Conservation (phyloP, 306 rosid genomes). For the Adenanthera pavonina region DNA sequence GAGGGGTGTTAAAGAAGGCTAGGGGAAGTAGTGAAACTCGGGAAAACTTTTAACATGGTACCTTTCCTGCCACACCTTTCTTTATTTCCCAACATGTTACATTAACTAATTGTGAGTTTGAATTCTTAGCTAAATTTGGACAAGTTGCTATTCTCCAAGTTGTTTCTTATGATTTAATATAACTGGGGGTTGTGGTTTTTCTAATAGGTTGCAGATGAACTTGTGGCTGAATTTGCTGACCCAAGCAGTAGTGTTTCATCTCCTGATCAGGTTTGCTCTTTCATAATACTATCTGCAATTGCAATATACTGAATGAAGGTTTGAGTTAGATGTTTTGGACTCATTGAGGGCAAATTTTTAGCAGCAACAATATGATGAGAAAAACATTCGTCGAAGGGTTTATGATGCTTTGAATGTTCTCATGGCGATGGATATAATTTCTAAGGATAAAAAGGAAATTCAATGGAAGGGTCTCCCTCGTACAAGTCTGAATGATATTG, state of each 20-base stretch:
- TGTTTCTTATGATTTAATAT: constrained; percentile 7
- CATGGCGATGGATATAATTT: constrained; percentile 99
- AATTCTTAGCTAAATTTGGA: neutral
- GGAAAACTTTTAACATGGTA: neutral
- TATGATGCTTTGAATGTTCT: constrained; percentile 98
- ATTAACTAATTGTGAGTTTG: neutral
- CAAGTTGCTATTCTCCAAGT: neutral
- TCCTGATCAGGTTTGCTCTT: constrained; percentile 85
- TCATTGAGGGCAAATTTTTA: constrained; percentile 37
- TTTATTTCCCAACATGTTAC: neutral
- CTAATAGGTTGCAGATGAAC: constrained; percentile 96
- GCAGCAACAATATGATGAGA: constrained; percentile 99
- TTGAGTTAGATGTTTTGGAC: constrained; percentile 30
- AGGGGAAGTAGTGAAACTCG: neutral
- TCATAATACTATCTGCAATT: constrained; percentile 29
- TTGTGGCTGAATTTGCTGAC: constrained; percentile 90
- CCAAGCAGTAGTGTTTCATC: constrained; percentile 69
- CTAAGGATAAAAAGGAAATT: constrained; percentile 97
- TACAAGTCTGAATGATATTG: constrained; percentile 80
- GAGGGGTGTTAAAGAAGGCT: neutral
- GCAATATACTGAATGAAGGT: constrained; percentile 17
- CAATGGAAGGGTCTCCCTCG: constrained; percentile 99
- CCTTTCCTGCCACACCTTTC: neutral
- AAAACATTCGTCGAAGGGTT: constrained; percentile 94
- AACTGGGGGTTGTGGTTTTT: constrained; percentile 39